Evolutionary conservation across 225 moss, liverwort and hornwort species (phyloP).

Genomic region (Polytrichum formosum): DNA sequence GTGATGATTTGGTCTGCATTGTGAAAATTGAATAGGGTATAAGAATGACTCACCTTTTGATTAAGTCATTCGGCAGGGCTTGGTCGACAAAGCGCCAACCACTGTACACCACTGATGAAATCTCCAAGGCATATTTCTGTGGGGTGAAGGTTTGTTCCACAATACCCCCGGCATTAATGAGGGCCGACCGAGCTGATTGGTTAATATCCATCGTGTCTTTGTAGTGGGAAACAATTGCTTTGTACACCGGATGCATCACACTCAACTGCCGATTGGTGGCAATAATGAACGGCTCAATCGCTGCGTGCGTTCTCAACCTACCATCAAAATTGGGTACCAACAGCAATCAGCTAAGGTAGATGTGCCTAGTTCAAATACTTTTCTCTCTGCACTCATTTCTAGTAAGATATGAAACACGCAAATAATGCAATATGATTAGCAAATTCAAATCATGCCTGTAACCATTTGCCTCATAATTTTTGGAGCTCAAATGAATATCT

Average conservation of each 20-base stretch:
- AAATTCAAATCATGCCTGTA: too few species aligned
- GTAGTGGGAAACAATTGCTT: constrained; percentile 35
- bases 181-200: constrained; percentile 33
- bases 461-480: too few species aligned
- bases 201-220: constrained; percentile 57
- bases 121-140: constrained; percentile 38
- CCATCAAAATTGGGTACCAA: neutral
- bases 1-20: too few species aligned
- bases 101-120: constrained; percentile 27
- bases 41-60: constrained; percentile 31
- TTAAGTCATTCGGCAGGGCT: constrained; percentile 44
- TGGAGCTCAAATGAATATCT: too few species aligned
- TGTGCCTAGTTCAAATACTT: too few species aligned
- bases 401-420: too few species aligned
- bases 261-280: constrained; percentile 52
- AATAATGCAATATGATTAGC: too few species aligned
- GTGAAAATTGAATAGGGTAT: too few species aligned
- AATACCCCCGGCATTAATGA: constrained; percentile 47
- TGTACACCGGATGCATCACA: constrained; percentile 51
- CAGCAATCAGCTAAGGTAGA: too few species aligned
- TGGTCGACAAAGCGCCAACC: constrained; percentile 55
- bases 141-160: constrained; percentile 51
- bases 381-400: too few species aligned
- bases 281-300: constrained; percentile 42
- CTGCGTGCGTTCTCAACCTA: constrained; percentile 46